Conservation (phyloP, 148 eudicot species). For the Limonium bicolor region DNA sequence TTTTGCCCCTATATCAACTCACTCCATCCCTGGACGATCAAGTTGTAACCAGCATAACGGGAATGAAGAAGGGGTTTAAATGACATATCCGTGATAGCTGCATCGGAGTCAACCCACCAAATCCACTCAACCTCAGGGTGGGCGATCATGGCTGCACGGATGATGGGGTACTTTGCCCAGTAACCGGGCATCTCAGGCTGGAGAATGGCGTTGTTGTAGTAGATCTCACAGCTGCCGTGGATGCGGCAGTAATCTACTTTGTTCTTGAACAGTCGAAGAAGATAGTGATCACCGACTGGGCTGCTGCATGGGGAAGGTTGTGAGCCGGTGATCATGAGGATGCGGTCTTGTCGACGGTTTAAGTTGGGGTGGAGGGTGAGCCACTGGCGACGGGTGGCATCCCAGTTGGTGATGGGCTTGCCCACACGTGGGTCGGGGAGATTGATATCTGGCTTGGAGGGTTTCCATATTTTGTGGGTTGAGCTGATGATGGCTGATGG, state of each 20-base stretch:
- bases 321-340: slow-evolving; percentile 58
- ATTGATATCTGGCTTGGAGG: no score
- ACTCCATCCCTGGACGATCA: slow-evolving; percentile 55
- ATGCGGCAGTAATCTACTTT: slow-evolving; percentile 78
- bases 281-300: slow-evolving; percentile 47
- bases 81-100: slow-evolving; percentile 78
- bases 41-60: slow-evolving; percentile 33
- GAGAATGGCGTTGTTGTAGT: slow-evolving; percentile 59
- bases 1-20: slow-evolving; percentile 23
- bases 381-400: slow-evolving; percentile 53
- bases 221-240: slow-evolving; percentile 60
- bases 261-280: slow-evolving; percentile 56
- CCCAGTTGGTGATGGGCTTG: slow-evolving; percentile 54
- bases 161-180: slow-evolving; percentile 74
- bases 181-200: slow-evolving; percentile 44
- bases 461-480: no score
- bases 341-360: slow-evolving; percentile 16
- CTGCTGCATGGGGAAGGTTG: slow-evolving; percentile 57
- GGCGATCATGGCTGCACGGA: slow-evolving; percentile 78
- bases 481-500: no score
- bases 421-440: no score
- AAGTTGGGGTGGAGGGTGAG: slow-evolving; percentile 30
- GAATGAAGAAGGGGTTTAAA: slow-evolving; percentile 50
- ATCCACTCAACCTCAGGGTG: slow-evolving; percentile 95
- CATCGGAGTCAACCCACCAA: slow-evolving; percentile 96